Evolutionary conservation across 2,329 filamentous ascomycete genomes (phyloP).

Genomic region (Aaosphaeria arxii): DNA sequence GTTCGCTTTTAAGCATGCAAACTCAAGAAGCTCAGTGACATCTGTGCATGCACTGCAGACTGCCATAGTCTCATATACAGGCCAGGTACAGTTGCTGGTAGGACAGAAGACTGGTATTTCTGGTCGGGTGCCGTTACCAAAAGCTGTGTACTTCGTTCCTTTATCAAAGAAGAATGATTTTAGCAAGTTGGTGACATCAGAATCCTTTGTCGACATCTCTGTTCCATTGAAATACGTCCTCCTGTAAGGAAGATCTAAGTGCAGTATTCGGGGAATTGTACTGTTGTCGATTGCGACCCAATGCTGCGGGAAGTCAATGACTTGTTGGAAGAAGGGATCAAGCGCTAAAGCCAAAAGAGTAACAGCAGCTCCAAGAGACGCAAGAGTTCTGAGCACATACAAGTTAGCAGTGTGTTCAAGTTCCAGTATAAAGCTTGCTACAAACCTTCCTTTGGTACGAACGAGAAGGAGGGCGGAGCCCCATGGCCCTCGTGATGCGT

Average conservation of each 20-base stretch:
- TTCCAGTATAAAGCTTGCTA: background rate
- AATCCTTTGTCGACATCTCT: constrained; percentile 1
- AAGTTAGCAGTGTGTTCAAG: background rate
- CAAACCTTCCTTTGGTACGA: constrained; percentile 6
- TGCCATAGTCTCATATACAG: constrained; percentile 9
- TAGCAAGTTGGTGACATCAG: no score
- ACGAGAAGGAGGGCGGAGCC: constrained; percentile 10
- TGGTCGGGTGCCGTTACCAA: constrained; percentile 21
- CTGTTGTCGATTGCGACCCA: background rate
- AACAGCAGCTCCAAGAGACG: constrained; percentile 4
- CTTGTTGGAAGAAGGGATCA: constrained; percentile 14
- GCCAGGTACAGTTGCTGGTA: constrained; percentile 16
- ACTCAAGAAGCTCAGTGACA: constrained; percentile 1
- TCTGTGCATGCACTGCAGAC: constrained; percentile 10
- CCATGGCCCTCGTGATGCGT: constrained; percentile 15
- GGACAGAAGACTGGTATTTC: constrained; percentile 26
- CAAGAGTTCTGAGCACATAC: background rate
- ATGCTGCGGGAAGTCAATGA: constrained; percentile 5
- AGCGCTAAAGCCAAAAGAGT: constrained; percentile 9
- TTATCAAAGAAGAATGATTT: constrained; percentile 15
- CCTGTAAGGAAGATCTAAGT: constrained; percentile 2
- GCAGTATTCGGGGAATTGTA: constrained; percentile 1
- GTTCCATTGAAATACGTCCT: constrained; percentile 1
- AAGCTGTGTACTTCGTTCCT: constrained; percentile 9
- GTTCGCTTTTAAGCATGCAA: background rate